These are phyloP conservation scores for Fragaria iinumae DNA, from an alignment of 306 rosid genomes.

Conservation along the genomic window DNA sequence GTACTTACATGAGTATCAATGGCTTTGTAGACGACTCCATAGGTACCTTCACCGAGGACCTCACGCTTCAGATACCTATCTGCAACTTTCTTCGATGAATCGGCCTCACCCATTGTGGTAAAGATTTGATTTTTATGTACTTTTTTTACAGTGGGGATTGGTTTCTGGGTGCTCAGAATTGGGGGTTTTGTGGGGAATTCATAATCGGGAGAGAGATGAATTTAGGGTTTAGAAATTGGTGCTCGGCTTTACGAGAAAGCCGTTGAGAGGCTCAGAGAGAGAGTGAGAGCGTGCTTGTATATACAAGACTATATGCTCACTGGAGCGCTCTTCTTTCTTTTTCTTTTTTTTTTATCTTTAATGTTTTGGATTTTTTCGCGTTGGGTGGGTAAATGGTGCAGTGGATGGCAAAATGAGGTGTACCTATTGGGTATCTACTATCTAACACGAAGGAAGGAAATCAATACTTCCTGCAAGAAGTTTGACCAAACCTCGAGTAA, in stretches of 20 bases:
- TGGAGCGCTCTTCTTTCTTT: background rate
- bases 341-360: too few relatives aligned
- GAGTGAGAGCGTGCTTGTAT: background rate
- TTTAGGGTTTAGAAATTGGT: conserved; percentile 45
- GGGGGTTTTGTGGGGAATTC: conserved; percentile 22
- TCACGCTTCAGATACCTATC: conserved; percentile 96
- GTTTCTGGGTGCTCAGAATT: conserved; percentile 9
- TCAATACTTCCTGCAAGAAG: too few relatives aligned
- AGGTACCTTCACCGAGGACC: conserved; percentile 96
- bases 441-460: too few relatives aligned
- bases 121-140: background rate
- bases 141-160: background rate
- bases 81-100: conserved; percentile 79
- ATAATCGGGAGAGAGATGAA: background rate
- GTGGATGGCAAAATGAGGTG: too few relatives aligned
- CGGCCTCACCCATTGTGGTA: conserved; percentile 52
- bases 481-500: too few relatives aligned
- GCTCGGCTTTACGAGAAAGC: conserved; percentile 21
- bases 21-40: conserved; percentile 96
- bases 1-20: conserved; percentile 78
- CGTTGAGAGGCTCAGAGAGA: conserved; percentile 17
- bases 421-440: too few relatives aligned
- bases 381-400: too few relatives aligned
- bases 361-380: too few relatives aligned
- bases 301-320: background rate